Percentiles rank a stretch among this genome's conserved stretches.
Conservation (phyloP, 257 asterid genomes). For the Scutellaria galericulata region DNA sequence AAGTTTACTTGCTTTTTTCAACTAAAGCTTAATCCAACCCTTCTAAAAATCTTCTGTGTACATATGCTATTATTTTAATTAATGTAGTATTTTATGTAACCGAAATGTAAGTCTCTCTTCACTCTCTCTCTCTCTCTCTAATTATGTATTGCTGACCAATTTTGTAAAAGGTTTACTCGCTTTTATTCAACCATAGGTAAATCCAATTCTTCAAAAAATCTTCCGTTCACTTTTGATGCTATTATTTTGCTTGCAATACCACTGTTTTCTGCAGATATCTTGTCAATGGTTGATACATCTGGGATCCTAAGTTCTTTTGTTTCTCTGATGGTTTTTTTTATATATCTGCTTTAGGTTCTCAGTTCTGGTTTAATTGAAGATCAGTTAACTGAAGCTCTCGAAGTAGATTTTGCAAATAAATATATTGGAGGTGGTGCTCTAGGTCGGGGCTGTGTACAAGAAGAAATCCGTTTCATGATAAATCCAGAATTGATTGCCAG, state of each 20-base stretch:
- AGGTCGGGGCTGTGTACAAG: slow-evolving; percentile 84
- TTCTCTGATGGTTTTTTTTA: not conserved
- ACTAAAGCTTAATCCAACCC: no score
- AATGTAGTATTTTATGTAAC: no score
- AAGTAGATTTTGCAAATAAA: slow-evolving; percentile 91
- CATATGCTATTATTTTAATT: no score
- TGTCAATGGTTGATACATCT: slow-evolving; percentile 1
- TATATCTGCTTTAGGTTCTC: slow-evolving; percentile 56
- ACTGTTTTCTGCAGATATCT: slow-evolving; percentile 4
- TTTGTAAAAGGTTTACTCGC: no score
- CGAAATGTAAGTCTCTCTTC: no score
- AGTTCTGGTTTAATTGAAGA: slow-evolving; percentile 78
- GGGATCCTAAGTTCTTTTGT: not conserved
- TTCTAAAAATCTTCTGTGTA: no score
- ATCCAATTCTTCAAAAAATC: no score
- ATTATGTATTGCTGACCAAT: no score
- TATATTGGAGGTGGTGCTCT: slow-evolving; percentile 95
- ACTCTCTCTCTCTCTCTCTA: no score
- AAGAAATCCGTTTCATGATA: slow-evolving; percentile 96
- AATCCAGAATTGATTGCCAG: slow-evolving; percentile 81
- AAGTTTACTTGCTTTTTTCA: not conserved
- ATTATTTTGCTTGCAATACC: not conserved
- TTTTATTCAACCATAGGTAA: no score
- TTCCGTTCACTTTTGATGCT: not conserved
- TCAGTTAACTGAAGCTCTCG: slow-evolving; percentile 69